Conservation (phyloP, 345 rosid genomes). For the Ceriops decandra region DNA sequence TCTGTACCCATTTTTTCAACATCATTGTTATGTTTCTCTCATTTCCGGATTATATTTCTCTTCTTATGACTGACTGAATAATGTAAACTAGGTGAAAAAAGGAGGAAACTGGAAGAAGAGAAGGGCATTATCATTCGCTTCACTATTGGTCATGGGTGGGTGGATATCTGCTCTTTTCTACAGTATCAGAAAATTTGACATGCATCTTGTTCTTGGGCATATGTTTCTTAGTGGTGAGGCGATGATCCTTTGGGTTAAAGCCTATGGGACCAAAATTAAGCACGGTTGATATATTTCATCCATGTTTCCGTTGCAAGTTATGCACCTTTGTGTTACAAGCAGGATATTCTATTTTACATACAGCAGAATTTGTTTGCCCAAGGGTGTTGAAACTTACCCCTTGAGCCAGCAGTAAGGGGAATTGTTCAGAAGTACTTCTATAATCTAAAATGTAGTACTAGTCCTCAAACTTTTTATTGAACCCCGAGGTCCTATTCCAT, state of each 20-base stretch:
- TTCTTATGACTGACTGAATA: conserved; percentile 12
- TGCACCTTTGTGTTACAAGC: too few relatives aligned
- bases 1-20: background rate
- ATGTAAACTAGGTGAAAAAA: conserved; percentile 62
- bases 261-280: too few relatives aligned
- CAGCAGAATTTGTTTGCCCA: background rate
- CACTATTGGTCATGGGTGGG: conserved; percentile 88
- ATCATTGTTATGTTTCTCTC: conserved; percentile 3
- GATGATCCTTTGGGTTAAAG: background rate
- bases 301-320: too few relatives aligned
- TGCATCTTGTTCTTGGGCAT: background rate
- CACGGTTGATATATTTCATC: too few relatives aligned
- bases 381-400: background rate
- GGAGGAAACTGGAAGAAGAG: conserved; percentile 85
- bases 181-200: background rate
- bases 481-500: too few relatives aligned
- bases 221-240: background rate
- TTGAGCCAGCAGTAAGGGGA: background rate
- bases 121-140: conserved; percentile 85
- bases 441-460: background rate
- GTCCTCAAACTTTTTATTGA: background rate
- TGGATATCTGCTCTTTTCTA: background rate
- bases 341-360: background rate
- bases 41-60: conserved; percentile 5
- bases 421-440: background rate